Evolutionary conservation across 768 basidiomycete genomes (phyloP), one percentile per base, ranked within the genome.

Genomic region (Phlebiopsis gigantea): DNA sequence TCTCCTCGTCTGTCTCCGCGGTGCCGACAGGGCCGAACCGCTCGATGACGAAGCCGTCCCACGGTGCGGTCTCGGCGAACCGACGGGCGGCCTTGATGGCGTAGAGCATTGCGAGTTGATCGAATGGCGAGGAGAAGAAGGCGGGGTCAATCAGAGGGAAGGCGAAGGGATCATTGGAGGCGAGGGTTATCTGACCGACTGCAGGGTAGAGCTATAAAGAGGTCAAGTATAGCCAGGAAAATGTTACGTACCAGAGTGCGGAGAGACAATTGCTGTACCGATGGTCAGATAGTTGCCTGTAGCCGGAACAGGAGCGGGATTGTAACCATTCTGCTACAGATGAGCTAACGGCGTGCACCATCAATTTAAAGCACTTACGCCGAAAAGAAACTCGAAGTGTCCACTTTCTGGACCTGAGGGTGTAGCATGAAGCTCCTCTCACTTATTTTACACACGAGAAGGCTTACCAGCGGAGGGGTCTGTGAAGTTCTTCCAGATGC

Each of bases 71-170:
- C 5, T 25, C 6, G 34, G 47, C 19, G 42, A 56, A 56, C 1
- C 6, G 15, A 4, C 25, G 47, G 10, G 45, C 49, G 48, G 39
- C 34, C 26, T 53, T 43, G n/a, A 66, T 46, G 2, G 57, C 57
- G 51, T 68, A 60, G 28, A 62, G 57, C 43, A 73, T 58, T 45
- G 71, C 62, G 10, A 53, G 56, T 24, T 68, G 46, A 54, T 75
- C 74, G 46, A 49, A 65, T 5, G 22, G 19, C 22, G 31, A 49
- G 4, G 59, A 56, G 29, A 71, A 68, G 46, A 61, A 51, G 12
- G 34, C 57, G 1, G 63, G 63, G 48, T 69, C 60, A 39, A 71
- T 64, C 19, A 65, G 45, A 4, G 68, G 69, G 17, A 39, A 26
- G 22, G 55, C 64, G 49, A 68, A 63, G 0, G 68, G 63, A 46